Base-by-base conservation (phyloP, 257 asterid species). In the Forsythia viridissima region DNA sequence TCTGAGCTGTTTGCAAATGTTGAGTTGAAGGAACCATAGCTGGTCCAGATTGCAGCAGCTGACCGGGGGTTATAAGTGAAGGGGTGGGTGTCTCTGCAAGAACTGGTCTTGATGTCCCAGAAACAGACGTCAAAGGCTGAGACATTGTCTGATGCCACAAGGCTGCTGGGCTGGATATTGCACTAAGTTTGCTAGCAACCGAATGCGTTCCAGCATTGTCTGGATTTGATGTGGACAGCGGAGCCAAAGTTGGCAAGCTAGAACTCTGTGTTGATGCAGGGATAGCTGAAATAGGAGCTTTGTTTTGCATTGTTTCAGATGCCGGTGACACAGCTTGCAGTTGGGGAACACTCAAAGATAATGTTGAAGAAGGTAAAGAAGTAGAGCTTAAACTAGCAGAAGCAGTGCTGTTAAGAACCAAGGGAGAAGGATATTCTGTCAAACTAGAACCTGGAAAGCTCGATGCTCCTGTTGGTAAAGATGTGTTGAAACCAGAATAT, bases 21-120 rank as follows among this genome's bases (percentile, higher is more conserved):
- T 90, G 94, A 77, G 83, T 75, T 36, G 90, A 77, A 46, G 92
- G 78, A 82, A 80, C 88, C 43, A 86, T 76, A 79, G 89, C 41
- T 77, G 92, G 85, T 34, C 87, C 96, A 72, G 90, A 84, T 61
- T 87, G 96, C 82, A 93, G 79, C 63, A 92, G 91, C 84, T 95
- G 98, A 43, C 97, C 97, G 6, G 99, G 99, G 40, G 98, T 95
- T 79, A 93, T 69, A 16, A 96, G 90, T 9, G 88, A 83, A 77
- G 89, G 99, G 40, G 88, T 80, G 37, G 86, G 84, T 8, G 90
- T 82, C 70, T 96, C 99, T 61, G 79, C 73, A 68, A 61, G 84
- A 80, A 74, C 75, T 16, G 91, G 66, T 79, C 82, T 84, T 78
- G 92, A 82, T 67, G 92, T 43, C 72, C 86, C 91, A 24, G 84